phyloP scores from a whole-genome alignment of 257 asterid genomes.

The Capsicum chinense region DNA sequence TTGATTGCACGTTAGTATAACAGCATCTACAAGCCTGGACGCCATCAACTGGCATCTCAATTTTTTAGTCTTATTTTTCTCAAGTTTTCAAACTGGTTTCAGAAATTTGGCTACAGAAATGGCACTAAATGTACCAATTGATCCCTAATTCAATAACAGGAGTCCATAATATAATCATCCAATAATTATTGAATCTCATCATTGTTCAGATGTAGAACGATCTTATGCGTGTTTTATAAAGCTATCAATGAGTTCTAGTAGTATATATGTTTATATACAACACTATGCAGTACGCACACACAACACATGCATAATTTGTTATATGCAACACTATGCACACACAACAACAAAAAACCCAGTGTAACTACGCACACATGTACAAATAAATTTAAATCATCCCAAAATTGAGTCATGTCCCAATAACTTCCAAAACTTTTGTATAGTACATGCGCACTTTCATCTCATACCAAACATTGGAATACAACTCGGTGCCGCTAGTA shows the following conservation, averaged over 20 bases:
- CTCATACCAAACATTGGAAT: constrained; percentile 6
- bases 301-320: neutral
- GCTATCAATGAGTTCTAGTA: neutral
- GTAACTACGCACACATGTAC: neutral
- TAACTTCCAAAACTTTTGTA: neutral
- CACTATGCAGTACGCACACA: neutral
- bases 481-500: neutral
- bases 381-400: neutral
- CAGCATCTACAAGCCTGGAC: neutral
- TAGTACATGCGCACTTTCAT: neutral
- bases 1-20: neutral
- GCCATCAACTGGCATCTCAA: constrained; percentile 12
- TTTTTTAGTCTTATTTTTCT: neutral
- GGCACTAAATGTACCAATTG: constrained; percentile 1
- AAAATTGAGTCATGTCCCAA: constrained; percentile 7
- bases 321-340: neutral
- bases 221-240: neutral
- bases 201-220: constrained; percentile 4
- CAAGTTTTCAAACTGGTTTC: neutral
- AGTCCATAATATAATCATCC: neutral
- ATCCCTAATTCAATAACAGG: constrained; percentile 8
- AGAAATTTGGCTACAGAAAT: neutral
- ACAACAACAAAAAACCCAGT: neutral
- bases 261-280: neutral
- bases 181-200: neutral